phyloP scores from a whole-genome alignment of 345 rosid species.

The Aquilaria yunnanensis region DNA sequence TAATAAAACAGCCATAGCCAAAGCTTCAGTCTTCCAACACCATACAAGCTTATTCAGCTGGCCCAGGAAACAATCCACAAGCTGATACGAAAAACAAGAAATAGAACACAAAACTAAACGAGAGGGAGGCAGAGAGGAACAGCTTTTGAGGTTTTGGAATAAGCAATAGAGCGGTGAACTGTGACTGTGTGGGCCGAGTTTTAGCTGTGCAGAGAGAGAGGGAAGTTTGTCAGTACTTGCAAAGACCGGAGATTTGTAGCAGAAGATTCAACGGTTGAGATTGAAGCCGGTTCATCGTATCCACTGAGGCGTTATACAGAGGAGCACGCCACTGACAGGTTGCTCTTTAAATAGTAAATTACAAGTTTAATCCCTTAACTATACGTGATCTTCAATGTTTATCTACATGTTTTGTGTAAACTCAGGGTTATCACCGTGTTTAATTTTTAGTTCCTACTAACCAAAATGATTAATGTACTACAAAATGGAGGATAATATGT shows the following conservation, averaged over 20 bases:
- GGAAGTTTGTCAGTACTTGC: neutral
- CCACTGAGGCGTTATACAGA: neutral
- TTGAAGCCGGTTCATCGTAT: neutral
- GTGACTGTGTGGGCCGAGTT: conserved; percentile 2
- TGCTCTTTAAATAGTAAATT: no score
- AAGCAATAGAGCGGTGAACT: conserved; percentile 3
- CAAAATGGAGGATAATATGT: no score
- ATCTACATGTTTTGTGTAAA: neutral
- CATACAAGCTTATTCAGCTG: conserved; percentile 2
- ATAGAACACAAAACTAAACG: neutral
- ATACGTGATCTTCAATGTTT: neutral
- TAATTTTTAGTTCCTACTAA: no score
- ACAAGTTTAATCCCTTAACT: no score
- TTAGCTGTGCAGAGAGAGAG: conserved; percentile 4
- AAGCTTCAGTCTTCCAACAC: conserved; percentile 8
- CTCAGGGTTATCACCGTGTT: no score
- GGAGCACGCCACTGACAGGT: neutral
- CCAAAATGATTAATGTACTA: no score
- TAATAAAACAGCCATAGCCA: conserved; percentile 6
- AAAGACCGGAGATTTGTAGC: neutral
- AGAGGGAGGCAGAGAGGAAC: conserved; percentile 3
- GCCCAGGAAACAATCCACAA: conserved; percentile 1
- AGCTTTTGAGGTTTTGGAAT: conserved; percentile 14
- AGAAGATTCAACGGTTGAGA: neutral
- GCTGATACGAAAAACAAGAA: neutral